Conservation (phyloP, 257 asterid species). For the Ajuga chamaepitys region DNA sequence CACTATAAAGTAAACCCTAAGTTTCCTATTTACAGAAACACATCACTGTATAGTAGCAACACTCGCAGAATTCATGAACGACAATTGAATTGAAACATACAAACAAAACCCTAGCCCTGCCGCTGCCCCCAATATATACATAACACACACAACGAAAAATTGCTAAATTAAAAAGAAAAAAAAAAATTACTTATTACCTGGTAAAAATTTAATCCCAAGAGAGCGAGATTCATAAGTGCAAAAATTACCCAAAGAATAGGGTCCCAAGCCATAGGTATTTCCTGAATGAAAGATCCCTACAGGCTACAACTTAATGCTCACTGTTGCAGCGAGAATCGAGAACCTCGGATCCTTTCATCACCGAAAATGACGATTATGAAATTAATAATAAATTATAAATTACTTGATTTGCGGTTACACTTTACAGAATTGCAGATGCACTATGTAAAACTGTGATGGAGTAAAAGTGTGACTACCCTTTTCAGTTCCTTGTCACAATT, state of each 20-base stretch:
- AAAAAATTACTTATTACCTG: constrained; percentile 41
- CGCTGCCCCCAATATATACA: not conserved
- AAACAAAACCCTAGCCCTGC: constrained; percentile 14
- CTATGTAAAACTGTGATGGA: constrained; percentile 13
- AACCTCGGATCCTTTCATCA: constrained; percentile 2
- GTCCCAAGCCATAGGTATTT: constrained; percentile 44
- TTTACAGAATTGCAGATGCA: constrained; percentile 1
- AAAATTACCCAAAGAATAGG: constrained; percentile 58
- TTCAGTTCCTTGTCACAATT: not conserved
- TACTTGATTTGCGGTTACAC: not conserved
- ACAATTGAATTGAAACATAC: not conserved
- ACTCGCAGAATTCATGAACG: not conserved
- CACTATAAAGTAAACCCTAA: not conserved
- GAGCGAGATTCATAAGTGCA: constrained; percentile 42
- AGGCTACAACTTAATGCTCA: constrained; percentile 5
- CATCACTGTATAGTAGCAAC: not conserved
- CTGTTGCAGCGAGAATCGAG: not conserved
- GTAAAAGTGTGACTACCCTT: not conserved
- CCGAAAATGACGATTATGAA: not conserved
- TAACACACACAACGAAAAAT: not conserved
- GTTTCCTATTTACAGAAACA: not conserved
- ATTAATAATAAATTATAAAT: not conserved
- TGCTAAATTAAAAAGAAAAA: not conserved
- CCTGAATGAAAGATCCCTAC: not conserved
- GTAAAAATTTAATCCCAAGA: constrained; percentile 55